Conservation (phyloP, 2,329 filamentous ascomycete genomes). For the Fusarium sp. region DNA sequence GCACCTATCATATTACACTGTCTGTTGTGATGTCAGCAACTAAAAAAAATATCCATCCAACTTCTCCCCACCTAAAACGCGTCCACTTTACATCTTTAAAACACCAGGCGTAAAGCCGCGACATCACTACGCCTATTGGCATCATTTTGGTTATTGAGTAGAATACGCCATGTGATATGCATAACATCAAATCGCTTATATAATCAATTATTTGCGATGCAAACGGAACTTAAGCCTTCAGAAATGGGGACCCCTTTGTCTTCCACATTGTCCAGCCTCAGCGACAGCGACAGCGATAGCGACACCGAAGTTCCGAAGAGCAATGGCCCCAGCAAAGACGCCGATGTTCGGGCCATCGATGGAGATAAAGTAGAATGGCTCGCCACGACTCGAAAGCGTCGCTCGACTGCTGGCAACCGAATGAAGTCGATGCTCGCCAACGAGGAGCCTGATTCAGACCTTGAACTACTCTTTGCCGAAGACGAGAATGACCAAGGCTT, state of each 20-base stretch:
- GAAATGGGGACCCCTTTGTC: slow-evolving; percentile 52
- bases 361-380: slow-evolving; percentile 71
- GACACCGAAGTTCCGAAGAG: slow-evolving; percentile 47
- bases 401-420: slow-evolving; percentile 85
- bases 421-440: slow-evolving; percentile 82
- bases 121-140: slow-evolving; percentile 7
- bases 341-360: slow-evolving; percentile 53
- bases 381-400: slow-evolving; percentile 77
- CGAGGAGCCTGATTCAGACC: slow-evolving; percentile 75
- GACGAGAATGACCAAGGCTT: slow-evolving; percentile 77
- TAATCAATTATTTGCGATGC: slow-evolving; percentile 44
- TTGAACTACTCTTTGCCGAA: slow-evolving; percentile 82
- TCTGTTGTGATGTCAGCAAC: slow-evolving; percentile 42
- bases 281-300: slow-evolving; percentile 50
- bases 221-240: slow-evolving; percentile 47
- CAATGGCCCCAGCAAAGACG: slow-evolving; percentile 49
- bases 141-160: slow-evolving; percentile 6
- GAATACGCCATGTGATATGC: slow-evolving; percentile 40
- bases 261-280: slow-evolving; percentile 47
- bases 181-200: neutral
- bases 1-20: slow-evolving; percentile 26
- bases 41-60: slow-evolving; percentile 25
- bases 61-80: slow-evolving; percentile 42
- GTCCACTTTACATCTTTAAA: slow-evolving; percentile 37
- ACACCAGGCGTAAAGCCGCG: slow-evolving; percentile 18